Percentiles rank a stretch among this genome's conserved stretches.
These are phyloP conservation scores for Lasiosphaeria miniovina DNA, from an alignment of 495 filamentous ascomycete species.

Conservation along the genomic window DNA sequence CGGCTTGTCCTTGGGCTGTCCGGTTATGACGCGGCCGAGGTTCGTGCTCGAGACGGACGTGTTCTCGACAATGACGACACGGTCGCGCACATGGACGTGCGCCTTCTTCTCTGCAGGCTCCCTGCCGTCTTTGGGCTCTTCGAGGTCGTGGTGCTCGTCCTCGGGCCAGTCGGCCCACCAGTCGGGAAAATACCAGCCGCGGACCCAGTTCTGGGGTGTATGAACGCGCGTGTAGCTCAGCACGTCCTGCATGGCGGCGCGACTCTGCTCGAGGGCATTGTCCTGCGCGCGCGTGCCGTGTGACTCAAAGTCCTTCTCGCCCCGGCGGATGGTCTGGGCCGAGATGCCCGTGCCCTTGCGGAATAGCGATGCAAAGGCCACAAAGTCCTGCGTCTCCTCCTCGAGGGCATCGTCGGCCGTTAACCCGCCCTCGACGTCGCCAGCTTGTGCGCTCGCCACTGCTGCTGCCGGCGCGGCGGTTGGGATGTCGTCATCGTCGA, in stretches of 20 bases:
- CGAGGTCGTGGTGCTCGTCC: conserved; percentile 30
- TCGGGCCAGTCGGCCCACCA: conserved; percentile 37
- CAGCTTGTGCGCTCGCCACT: conserved; percentile 7
- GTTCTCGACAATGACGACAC: conserved; percentile 49
- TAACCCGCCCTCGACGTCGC: conserved; percentile 21
- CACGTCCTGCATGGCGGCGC: conserved; percentile 88
- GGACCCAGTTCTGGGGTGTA: conserved; percentile 38
- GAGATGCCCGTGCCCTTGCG: conserved; percentile 39
- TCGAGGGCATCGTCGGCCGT: conserved; percentile 53
- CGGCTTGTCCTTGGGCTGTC: conserved; percentile 38
- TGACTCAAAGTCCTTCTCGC: conserved; percentile 95
- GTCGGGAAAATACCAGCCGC: conserved; percentile 57
- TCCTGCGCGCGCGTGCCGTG: conserved; percentile 82
- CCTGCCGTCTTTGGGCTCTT: not conserved
- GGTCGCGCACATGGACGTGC: conserved; percentile 40
- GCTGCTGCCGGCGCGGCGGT: conserved; percentile 17
- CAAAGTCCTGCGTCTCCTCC: conserved; percentile 86
- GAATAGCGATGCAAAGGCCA: conserved; percentile 62
- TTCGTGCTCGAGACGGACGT: conserved; percentile 37
- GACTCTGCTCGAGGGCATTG: conserved; percentile 69
- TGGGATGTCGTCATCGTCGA: conserved; percentile 45
- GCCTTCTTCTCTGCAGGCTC: conserved; percentile 27
- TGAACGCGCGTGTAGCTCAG: conserved; percentile 70
- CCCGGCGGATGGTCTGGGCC: conserved; percentile 49
- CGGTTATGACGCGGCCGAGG: conserved; percentile 44